Base-by-base conservation (phyloP, 1,284 basidiomycete genomes). In the Thelephora terrestris region DNA sequence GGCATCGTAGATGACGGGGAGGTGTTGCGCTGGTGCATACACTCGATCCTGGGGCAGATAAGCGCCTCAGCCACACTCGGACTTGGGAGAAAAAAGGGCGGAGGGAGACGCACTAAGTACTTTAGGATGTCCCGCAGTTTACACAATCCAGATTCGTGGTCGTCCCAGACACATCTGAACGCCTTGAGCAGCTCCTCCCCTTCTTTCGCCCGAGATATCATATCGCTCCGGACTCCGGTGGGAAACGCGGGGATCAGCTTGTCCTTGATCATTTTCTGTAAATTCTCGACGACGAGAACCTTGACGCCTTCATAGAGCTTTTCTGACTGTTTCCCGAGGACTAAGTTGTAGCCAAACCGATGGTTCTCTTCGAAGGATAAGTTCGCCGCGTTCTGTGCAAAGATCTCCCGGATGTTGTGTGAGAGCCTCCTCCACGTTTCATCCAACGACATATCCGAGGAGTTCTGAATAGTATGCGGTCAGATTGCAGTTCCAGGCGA, bases 291-390 rank as follows among this genome's bases (percentile, higher is more conserved):
- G 21, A 99, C 78, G 39, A 99, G 79, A 36, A 75, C 68, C 53
- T 76, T 84, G 43, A 96, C 83, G 4, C 93, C 95, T 32, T 85
- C 81, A 68, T 99, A 99, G 29, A 99, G 74, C 71, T 78, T 80
- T 49, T 87, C 85, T 7, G 94, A 94, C 51, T 85, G 78, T 64
- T 87, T 91, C 63, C 85, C 78, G 10, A 95, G 75, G 3, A 95
- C 92, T 78, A 98, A 84, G 63, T 93, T 94, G 67, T 96, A 96
- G 18, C 85, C 91, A 62, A 89, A 92, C 39, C 93, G 79, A 63
- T 96, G 93, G 60, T 95, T 93, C 69, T 97, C 95, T 66, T 99
- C 96, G 61, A 94, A 99, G 14, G 91, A 96, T 25, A 99, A 79
- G 60, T 84, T 86, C 49, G 82, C 82, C 6, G 92, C 91, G 66